Percentiles rank a stretch among this genome's conserved stretches.
Conservation (phyloP, 78 protist genomes). For the Pigoraptor vietnamica region DNA sequence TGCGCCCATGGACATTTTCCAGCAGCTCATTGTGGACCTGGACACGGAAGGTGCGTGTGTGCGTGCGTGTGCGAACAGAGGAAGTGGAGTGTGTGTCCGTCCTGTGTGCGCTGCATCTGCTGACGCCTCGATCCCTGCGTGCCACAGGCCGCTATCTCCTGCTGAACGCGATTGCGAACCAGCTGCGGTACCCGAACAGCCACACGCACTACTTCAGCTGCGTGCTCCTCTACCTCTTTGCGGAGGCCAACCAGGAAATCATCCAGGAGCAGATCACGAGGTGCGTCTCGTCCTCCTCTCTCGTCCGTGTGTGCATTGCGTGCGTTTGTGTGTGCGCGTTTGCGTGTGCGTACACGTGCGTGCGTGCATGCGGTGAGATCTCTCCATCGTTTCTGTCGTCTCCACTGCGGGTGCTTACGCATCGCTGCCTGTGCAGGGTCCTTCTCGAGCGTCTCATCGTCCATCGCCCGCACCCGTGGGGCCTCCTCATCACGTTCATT, state of each 20-base stretch:
- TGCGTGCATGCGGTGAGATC: background rate
- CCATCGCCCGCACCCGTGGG: conserved; percentile 98
- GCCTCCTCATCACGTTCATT: conserved; percentile 92
- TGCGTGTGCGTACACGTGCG: background rate
- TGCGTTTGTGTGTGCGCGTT: background rate
- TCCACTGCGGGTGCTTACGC: background rate
- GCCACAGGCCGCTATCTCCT: conserved; percentile 70
- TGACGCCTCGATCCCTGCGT: background rate
- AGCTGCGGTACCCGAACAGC: conserved; percentile 93
- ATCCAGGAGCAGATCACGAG: conserved; percentile 83
- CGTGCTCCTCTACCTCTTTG: conserved; percentile 84
- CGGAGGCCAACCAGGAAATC: conserved; percentile 54
- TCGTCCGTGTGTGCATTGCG: too few relatives aligned
- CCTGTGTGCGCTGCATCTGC: background rate
- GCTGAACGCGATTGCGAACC: conserved; percentile 94
- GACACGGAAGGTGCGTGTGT: conserved; percentile 71
- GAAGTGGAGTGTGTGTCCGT: background rate
- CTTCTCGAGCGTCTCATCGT: conserved; percentile 93
- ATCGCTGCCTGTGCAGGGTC: conserved; percentile 49
- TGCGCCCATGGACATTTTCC: conserved; percentile 80
- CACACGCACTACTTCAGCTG: conserved; percentile 96
- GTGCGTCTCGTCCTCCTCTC: too few relatives aligned
- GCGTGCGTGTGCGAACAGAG: too few relatives aligned
- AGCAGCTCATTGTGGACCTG: conserved; percentile 59
- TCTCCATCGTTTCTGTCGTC: background rate